Conservation (phyloP, 2,329 filamentous ascomycete species). For the Penicillium palitans region DNA sequence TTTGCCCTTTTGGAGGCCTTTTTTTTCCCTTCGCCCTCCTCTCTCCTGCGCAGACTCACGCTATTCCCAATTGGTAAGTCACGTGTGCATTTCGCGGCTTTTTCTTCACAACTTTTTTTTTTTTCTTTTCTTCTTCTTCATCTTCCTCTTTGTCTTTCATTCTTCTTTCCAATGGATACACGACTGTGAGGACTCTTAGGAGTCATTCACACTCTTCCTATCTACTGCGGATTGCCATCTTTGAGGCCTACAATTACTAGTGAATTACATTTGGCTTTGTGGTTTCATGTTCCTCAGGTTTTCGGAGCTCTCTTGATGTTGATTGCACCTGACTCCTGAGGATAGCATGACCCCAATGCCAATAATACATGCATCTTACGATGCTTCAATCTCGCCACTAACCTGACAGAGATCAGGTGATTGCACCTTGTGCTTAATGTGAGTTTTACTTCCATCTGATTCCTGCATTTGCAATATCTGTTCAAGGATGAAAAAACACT, state of each 20-base stretch:
- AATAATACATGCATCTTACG: neutral
- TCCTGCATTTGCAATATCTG: constrained; percentile 20
- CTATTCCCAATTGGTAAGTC: constrained; percentile 19
- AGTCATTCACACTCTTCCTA: neutral
- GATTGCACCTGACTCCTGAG: neutral
- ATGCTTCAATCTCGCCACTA: constrained; percentile 15
- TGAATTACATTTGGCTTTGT: neutral
- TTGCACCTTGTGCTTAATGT: constrained; percentile 15
- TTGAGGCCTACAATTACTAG: neutral
- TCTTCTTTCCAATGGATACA: neutral
- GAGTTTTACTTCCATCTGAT: constrained; percentile 23
- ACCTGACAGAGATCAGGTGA: constrained; percentile 22
- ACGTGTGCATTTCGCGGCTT: constrained; percentile 22
- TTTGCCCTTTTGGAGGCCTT: constrained; percentile 1
- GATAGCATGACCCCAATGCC: constrained; percentile 4
- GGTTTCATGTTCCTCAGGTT: neutral
- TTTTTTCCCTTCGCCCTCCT: constrained; percentile 1
- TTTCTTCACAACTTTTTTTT: constrained; percentile 18
- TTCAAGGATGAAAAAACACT: constrained; percentile 60
- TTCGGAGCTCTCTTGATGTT: constrained; percentile 8
- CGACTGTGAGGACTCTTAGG: neutral
- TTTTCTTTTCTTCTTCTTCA: constrained; percentile 19
- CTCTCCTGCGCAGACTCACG: constrained; percentile 14
- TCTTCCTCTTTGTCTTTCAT: constrained; percentile 18
- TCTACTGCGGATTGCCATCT: neutral